Evolutionary conservation across 352 stramenopile genomes (phyloP).

Genomic region (Thalassiosira livingstoniorum): DNA sequence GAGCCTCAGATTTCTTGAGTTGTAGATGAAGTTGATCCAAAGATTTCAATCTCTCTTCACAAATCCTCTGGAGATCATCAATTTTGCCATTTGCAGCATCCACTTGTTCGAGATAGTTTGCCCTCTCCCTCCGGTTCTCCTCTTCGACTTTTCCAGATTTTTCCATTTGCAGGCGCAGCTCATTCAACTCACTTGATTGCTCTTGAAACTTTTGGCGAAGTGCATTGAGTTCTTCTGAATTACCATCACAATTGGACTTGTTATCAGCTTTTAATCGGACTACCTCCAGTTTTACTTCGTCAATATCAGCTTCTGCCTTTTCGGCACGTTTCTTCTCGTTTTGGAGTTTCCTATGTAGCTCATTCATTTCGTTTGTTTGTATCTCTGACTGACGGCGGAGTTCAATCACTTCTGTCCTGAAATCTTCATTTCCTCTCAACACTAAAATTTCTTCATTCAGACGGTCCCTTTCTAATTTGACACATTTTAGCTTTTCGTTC

Average conservation of each 20-base stretch:
- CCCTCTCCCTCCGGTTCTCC: background rate
- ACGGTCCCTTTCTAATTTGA: no score
- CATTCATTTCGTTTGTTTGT: no score
- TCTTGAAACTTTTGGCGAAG: no score
- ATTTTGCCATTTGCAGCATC: background rate
- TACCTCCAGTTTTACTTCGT: no score
- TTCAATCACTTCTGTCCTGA: no score
- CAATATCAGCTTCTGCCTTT: no score
- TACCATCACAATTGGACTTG: no score
- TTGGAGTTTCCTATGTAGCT: conserved; percentile 8
- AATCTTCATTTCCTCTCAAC: conserved; percentile 29
- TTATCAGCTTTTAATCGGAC: no score
- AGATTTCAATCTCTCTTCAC: background rate
- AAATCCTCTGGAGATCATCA: background rate
- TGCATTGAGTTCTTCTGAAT: no score
- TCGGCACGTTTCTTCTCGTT: background rate
- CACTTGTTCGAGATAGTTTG: conserved; percentile 1
- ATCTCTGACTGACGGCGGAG: no score
- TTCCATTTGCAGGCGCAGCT: conserved; percentile 16
- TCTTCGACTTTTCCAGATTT: background rate
- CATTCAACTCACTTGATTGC: background rate
- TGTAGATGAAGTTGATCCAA: background rate
- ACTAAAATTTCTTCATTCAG: conserved; percentile 33
- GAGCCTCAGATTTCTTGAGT: background rate
- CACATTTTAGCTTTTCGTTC: no score